Percentiles rank a stretch among this genome's conserved stretches.
Evolutionary conservation across 495 filamentous ascomycete genomes (phyloP).

Genomic region (Sphaerosporella brunnea): DNA sequence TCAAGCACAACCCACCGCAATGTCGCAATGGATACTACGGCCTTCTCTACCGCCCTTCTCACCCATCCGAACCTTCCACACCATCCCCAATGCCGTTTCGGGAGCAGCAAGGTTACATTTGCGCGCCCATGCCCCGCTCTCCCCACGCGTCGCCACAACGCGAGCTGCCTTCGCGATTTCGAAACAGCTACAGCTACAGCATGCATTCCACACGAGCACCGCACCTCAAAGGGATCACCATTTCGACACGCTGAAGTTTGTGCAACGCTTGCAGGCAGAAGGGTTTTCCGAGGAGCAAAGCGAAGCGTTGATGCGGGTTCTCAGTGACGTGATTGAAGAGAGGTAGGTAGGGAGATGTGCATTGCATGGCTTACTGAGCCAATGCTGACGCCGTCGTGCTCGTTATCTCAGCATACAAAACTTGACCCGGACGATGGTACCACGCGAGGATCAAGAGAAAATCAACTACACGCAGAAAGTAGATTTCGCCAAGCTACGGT

Average conservation of each 20-base stretch:
- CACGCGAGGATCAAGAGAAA: constrained; percentile 75
- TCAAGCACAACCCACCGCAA: constrained; percentile 17
- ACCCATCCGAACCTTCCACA: too few species aligned
- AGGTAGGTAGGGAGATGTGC: too few species aligned
- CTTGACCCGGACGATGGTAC: constrained; percentile 92
- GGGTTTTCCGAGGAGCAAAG: constrained; percentile 92
- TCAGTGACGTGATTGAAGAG: constrained; percentile 94
- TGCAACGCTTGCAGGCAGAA: constrained; percentile 71
- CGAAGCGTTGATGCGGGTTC: constrained; percentile 90
- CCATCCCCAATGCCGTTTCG: too few species aligned
- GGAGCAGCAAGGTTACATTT: too few species aligned
- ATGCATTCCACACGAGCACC: constrained; percentile 51
- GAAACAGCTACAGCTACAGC: too few species aligned
- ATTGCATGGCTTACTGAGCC: too few species aligned
- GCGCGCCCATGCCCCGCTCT: neutral
- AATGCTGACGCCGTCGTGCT: too few species aligned
- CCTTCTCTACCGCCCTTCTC: neutral
- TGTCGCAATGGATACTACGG: neutral
- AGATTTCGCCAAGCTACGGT: constrained; percentile 96
- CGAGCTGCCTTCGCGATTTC: too few species aligned
- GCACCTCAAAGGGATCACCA: constrained; percentile 60
- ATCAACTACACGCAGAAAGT: constrained; percentile 96
- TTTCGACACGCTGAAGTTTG: constrained; percentile 96
- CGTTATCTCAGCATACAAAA: constrained; percentile 95
- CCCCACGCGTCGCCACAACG: neutral